Percentiles rank a stretch among this genome's conserved stretches.
These are phyloP conservation scores for Metschnikowia chrysomelidarum DNA, from an alignment of 805 yeast species.

Conservation along the genomic window DNA sequence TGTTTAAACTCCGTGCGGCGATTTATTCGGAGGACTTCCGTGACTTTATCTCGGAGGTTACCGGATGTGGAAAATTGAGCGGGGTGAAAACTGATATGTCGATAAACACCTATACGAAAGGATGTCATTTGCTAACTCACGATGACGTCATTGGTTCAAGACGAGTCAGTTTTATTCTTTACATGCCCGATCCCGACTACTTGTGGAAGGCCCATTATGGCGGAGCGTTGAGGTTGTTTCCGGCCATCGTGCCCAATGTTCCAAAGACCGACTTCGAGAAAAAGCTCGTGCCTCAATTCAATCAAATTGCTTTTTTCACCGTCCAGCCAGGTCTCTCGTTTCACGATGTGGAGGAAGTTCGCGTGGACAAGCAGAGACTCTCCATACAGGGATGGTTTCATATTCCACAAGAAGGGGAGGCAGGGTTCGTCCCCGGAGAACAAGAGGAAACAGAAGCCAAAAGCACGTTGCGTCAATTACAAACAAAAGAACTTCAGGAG, in stretches of 20 bases:
- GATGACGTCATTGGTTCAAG: slow-evolving; percentile 98
- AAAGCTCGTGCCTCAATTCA: slow-evolving; percentile 86
- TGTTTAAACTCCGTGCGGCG: slow-evolving; percentile 79
- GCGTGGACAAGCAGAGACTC: slow-evolving; percentile 83
- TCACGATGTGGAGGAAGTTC: slow-evolving; percentile 97
- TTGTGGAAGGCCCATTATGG: slow-evolving; percentile 92
- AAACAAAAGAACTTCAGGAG: slow-evolving; percentile 71
- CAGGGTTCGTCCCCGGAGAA: slow-evolving; percentile 79
- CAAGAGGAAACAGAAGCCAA: slow-evolving; percentile 73
- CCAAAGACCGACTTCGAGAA: slow-evolving; percentile 74
- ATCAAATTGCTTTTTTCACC: slow-evolving; percentile 92
- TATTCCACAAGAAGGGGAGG: slow-evolving; percentile 91
- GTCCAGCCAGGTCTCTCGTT: slow-evolving; percentile 96
- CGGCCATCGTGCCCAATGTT: slow-evolving; percentile 83
- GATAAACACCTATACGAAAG: slow-evolving; percentile 84
- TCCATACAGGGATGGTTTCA: slow-evolving; percentile 99
- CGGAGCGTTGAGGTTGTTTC: slow-evolving; percentile 85
- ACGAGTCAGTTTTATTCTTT: slow-evolving; percentile 87
- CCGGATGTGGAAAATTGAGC: slow-evolving; percentile 85
- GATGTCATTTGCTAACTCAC: slow-evolving; percentile 92
- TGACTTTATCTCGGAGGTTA: slow-evolving; percentile 68
- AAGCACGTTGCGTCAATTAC: slow-evolving; percentile 77
- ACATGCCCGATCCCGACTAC: slow-evolving; percentile 88
- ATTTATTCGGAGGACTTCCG: slow-evolving; percentile 85
- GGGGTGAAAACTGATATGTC: slow-evolving; percentile 93